These are phyloP conservation scores for Penicillium parvum DNA, from an alignment of 495 filamentous ascomycete species.

Conservation along the genomic window DNA sequence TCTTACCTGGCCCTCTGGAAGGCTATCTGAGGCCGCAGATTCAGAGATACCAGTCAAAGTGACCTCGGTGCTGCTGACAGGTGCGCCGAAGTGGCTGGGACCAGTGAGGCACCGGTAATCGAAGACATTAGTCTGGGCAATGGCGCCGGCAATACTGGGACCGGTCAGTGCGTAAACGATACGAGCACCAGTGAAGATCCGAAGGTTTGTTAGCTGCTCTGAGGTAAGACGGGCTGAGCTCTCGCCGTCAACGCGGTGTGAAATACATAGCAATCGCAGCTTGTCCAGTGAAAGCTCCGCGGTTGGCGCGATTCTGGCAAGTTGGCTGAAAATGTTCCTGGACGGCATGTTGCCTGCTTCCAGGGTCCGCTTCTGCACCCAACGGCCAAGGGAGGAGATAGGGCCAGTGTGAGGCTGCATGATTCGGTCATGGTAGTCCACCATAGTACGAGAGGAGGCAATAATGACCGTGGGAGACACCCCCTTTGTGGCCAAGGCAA, in stretches of 20 bases:
- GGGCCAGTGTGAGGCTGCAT: constrained; percentile 46
- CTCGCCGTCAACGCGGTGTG: constrained; percentile 34
- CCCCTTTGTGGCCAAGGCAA: constrained; percentile 63
- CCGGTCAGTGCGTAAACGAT: constrained; percentile 83
- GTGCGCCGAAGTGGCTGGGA: constrained; percentile 74
- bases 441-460: constrained; percentile 68
- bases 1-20: constrained; percentile 58
- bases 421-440: constrained; percentile 57
- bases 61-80: constrained; percentile 74
- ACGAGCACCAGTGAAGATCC: constrained; percentile 73
- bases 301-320: constrained; percentile 54
- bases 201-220: constrained; percentile 67
- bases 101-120: constrained; percentile 68
- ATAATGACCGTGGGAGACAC: constrained; percentile 81
- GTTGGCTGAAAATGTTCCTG: constrained; percentile 37
- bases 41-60: constrained; percentile 56
- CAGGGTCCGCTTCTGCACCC: constrained; percentile 63
- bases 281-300: constrained; percentile 65
- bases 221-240: constrained; percentile 50
- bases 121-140: constrained; percentile 76
- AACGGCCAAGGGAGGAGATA: constrained; percentile 58
- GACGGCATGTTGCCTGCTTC: constrained; percentile 63
- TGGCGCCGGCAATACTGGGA: constrained; percentile 76
- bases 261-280: constrained; percentile 53
- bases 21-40: constrained; percentile 50